Percentiles rank a stretch among this genome's conserved stretches.
phyloP scores from a whole-genome alignment of 345 rosid species.

The Arabis hirsuta region DNA sequence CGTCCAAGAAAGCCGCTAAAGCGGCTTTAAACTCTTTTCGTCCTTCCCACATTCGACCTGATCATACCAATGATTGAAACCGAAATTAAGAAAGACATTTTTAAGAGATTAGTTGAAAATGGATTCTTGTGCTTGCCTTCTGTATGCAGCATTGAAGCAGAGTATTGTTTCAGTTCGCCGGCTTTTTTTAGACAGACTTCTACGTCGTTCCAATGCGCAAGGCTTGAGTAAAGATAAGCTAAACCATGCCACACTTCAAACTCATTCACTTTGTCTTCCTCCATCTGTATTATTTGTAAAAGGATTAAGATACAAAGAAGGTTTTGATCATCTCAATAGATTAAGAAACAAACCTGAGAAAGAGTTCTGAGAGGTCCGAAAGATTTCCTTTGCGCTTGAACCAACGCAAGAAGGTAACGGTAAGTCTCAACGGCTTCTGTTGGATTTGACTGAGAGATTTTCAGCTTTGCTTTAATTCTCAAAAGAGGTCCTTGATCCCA shows the following conservation, averaged over 20 bases:
- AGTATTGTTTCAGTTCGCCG: slow-evolving; percentile 71
- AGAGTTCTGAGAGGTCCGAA: slow-evolving; percentile 63
- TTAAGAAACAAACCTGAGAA: slow-evolving; percentile 57
- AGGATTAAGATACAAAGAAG: background rate
- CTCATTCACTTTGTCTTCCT: slow-evolving; percentile 69
- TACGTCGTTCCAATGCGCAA: slow-evolving; percentile 90
- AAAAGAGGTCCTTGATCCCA: slow-evolving; percentile 92
- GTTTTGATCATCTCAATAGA: background rate
- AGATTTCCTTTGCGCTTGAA: slow-evolving; percentile 89
- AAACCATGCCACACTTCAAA: slow-evolving; percentile 96
- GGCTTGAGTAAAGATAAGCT: slow-evolving; percentile 78
- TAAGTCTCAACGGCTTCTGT: slow-evolving; percentile 85
- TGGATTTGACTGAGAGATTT: slow-evolving; percentile 68
- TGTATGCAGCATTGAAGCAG: slow-evolving; percentile 68
- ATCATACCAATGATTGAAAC: slow-evolving; percentile 29
- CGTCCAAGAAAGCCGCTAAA: slow-evolving; percentile 54
- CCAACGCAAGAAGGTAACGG: slow-evolving; percentile 84
- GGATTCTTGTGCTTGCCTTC: slow-evolving; percentile 66
- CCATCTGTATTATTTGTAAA: slow-evolving; percentile 48
- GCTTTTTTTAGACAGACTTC: slow-evolving; percentile 83
- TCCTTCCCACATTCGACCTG: slow-evolving; percentile 77
- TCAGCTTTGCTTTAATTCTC: slow-evolving; percentile 81
- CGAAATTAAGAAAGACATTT: background rate
- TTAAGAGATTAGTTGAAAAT: background rate
- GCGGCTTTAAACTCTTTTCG: slow-evolving; percentile 67